Evolutionary conservation across 2,329 filamentous ascomycete genomes (phyloP).

Genomic region (Aspergillus nomiae): DNA sequence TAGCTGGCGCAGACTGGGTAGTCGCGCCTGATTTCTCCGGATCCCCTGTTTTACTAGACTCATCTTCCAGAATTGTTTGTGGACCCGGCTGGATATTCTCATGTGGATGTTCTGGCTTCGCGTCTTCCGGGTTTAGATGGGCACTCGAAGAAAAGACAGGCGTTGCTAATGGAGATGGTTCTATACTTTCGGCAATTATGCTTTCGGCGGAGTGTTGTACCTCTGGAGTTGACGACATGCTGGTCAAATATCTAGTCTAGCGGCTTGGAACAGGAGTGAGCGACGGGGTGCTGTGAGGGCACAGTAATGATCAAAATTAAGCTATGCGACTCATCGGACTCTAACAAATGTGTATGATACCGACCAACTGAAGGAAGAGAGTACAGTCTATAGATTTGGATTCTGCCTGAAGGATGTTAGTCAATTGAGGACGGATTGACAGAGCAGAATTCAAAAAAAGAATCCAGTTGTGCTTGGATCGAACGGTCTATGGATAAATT

Average conservation of each 20-base stretch:
- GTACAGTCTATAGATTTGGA: neutral
- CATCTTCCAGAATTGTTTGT: constrained; percentile 2
- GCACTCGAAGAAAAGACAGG: neutral
- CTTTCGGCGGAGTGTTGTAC: neutral
- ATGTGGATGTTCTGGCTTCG: neutral
- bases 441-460: neutral
- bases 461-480: neutral
- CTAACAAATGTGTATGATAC: neutral
- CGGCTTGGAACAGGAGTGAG: neutral
- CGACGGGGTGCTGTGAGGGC: neutral
- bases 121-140: neutral
- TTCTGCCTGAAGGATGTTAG: neutral
- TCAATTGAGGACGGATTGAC: neutral
- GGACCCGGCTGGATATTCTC: neutral
- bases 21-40: constrained; percentile 10
- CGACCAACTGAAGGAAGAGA: neutral
- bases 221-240: neutral
- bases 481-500: neutral
- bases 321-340: neutral
- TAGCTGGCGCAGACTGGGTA: constrained; percentile 8
- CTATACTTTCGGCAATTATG: neutral
- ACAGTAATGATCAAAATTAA: neutral
- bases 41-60: neutral
- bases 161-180: neutral
- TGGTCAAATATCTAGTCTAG: neutral